Percentiles rank a stretch among this genome's conserved stretches.
phyloP scores from a whole-genome alignment of 2,329 filamentous ascomycete species.

The Meredithiella fracta region DNA sequence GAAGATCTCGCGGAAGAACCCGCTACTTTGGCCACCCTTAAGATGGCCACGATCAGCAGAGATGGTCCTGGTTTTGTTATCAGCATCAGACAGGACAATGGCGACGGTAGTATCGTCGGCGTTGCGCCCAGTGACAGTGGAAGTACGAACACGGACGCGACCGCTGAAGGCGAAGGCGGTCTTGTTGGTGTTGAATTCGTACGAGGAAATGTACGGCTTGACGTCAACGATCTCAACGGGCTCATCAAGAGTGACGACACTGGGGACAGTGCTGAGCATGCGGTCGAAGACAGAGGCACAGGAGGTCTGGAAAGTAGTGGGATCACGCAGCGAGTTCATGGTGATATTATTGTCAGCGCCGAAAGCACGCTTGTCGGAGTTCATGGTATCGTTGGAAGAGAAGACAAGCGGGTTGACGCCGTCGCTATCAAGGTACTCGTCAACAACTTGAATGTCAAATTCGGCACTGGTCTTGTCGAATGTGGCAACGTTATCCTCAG shows the following conservation, averaged over 20 bases:
- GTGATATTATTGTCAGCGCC: constrained; percentile 28
- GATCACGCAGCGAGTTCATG: constrained; percentile 24
- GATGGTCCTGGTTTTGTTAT: constrained; percentile 12
- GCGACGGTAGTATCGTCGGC: constrained; percentile 17
- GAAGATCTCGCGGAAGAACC: constrained; percentile 19
- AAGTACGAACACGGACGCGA: constrained; percentile 18
- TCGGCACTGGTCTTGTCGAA: constrained; percentile 23
- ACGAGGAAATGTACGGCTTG: constrained; percentile 20
- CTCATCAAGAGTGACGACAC: constrained; percentile 19
- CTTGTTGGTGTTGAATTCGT: constrained; percentile 19
- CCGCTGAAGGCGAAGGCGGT: constrained; percentile 18
- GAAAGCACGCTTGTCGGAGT: constrained; percentile 29
- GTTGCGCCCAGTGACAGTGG: constrained; percentile 16
- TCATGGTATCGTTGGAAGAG: constrained; percentile 23
- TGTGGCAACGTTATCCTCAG: constrained; percentile 21
- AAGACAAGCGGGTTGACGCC: constrained; percentile 28
- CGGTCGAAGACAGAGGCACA: constrained; percentile 20
- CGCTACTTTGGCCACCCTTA: constrained; percentile 16
- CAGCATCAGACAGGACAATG: constrained; percentile 17
- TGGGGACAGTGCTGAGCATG: constrained; percentile 24
- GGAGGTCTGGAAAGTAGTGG: constrained; percentile 23
- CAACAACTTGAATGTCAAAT: constrained; percentile 29
- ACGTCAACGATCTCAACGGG: constrained; percentile 19
- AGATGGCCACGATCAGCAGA: neutral
- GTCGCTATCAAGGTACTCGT: constrained; percentile 27